These are phyloP conservation scores for Termitomyces sp. DNA, from an alignment of 768 basidiomycete species.

Conservation along the genomic window DNA sequence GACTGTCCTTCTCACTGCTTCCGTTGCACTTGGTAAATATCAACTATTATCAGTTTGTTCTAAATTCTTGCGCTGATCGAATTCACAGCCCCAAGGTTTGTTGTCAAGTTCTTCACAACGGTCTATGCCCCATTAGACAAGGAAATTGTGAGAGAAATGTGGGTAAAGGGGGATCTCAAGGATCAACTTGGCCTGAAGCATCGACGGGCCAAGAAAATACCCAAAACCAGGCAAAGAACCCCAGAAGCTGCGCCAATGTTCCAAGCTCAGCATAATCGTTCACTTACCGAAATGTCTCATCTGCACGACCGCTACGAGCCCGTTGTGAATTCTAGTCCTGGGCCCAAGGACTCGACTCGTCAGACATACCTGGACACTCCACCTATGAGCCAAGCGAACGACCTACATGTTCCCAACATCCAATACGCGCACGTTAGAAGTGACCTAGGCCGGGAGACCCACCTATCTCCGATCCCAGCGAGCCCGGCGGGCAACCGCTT, in stretches of 20 bases:
- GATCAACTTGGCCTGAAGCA: slow-evolving; percentile 74
- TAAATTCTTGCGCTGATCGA: background rate
- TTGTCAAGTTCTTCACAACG: slow-evolving; percentile 68
- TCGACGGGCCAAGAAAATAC: slow-evolving; percentile 50
- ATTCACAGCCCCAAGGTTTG: slow-evolving; percentile 70
- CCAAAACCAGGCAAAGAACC: slow-evolving; percentile 26
- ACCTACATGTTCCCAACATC: slow-evolving; percentile 26
- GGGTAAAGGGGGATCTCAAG: slow-evolving; percentile 82
- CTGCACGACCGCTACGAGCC: slow-evolving; percentile 48
- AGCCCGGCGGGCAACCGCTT: slow-evolving; percentile 21
- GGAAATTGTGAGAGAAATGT: slow-evolving; percentile 91
- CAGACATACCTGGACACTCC: slow-evolving; percentile 48
- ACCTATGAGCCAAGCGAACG: slow-evolving; percentile 33
- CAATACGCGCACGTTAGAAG: slow-evolving; percentile 26
- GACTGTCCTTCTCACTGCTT: slow-evolving; percentile 64
- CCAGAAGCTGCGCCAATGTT: slow-evolving; percentile 76
- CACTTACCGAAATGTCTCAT: slow-evolving; percentile 58
- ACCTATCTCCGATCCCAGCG: slow-evolving; percentile 27
- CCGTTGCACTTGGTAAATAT: slow-evolving; percentile 67
- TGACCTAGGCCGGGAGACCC: slow-evolving; percentile 19
- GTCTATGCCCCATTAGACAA: slow-evolving; percentile 82
- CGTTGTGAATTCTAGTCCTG: slow-evolving; percentile 26
- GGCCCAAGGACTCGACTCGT: slow-evolving; percentile 34
- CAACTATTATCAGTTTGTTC: slow-evolving; percentile 1
- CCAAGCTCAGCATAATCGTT: slow-evolving; percentile 58